phyloP scores from a whole-genome alignment of 495 filamentous ascomycete species.

The Lentithecium fluviatile region DNA sequence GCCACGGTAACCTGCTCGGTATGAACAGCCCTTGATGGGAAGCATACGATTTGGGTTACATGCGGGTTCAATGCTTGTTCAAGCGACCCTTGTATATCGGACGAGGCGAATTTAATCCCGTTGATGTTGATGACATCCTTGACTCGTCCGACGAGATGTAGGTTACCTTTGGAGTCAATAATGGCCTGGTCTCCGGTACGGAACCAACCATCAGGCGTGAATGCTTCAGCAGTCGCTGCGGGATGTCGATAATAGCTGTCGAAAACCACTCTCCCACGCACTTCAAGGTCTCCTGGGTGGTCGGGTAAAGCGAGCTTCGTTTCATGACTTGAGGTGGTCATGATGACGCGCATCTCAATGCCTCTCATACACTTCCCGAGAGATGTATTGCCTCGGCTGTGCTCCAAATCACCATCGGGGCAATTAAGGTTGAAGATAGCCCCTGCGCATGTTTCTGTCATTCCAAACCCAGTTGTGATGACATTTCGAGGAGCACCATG shows the following conservation, averaged over 20 bases:
- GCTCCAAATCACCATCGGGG: neutral
- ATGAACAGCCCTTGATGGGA: too few species aligned
- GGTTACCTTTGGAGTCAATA: conserved; percentile 11
- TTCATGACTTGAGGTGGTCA: neutral
- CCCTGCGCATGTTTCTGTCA: conserved; percentile 59
- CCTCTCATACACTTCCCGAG: conserved; percentile 6
- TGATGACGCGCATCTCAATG: conserved; percentile 14
- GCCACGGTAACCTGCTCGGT: too few species aligned
- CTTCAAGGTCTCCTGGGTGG: conserved; percentile 10
- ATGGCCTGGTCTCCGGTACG: conserved; percentile 19
- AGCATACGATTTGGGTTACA: too few species aligned
- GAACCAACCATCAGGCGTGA: conserved; percentile 26
- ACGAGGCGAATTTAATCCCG: conserved; percentile 49
- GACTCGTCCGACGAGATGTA: conserved; percentile 1
- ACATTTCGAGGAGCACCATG: conserved; percentile 43
- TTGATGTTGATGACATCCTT: conserved; percentile 45
- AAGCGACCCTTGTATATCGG: conserved; percentile 48
- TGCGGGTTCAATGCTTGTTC: conserved; percentile 40
- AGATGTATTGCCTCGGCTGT: neutral
- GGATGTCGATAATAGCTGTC: conserved; percentile 13
- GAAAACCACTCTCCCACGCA: conserved; percentile 15
- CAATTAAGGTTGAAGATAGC: conserved; percentile 42
- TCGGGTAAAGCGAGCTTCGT: too few species aligned
- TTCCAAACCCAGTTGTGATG: conserved; percentile 53
- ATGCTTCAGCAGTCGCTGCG: conserved; percentile 13